These are phyloP conservation scores for Pulveroboletus sp. DNA, from an alignment of 768 basidiomycete species.

Conservation along the genomic window DNA sequence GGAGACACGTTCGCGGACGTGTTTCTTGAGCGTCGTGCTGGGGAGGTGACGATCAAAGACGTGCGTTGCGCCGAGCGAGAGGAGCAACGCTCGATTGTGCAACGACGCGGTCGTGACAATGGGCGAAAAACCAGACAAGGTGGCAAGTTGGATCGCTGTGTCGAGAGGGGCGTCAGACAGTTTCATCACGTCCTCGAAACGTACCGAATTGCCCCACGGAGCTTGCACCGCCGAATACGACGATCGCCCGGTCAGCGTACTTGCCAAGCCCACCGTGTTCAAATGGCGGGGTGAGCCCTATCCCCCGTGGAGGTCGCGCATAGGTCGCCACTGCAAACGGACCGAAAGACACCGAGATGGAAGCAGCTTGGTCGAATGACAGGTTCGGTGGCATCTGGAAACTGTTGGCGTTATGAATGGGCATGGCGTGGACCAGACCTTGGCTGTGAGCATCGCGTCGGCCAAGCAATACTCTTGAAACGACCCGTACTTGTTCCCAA, in stretches of 20 bases:
- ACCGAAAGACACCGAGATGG: slow-evolving; percentile 31
- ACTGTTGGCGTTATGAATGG: background rate
- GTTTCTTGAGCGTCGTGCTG: slow-evolving; percentile 7
- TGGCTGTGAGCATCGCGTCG: slow-evolving; percentile 13
- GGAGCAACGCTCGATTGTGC: slow-evolving; percentile 28
- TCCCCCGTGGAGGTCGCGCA: slow-evolving; percentile 20
- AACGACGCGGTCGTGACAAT: slow-evolving; percentile 39
- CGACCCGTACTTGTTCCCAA: slow-evolving; percentile 9
- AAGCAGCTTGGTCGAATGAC: slow-evolving; percentile 36
- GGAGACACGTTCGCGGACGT: background rate
- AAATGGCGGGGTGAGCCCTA: slow-evolving; percentile 28
- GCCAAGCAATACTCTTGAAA: slow-evolving; percentile 26
- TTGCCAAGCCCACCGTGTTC: slow-evolving; percentile 26
- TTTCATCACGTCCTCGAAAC: background rate
- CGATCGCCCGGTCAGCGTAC: slow-evolving; percentile 29
- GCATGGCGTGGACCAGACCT: slow-evolving; percentile 1
- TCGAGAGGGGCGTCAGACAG: no score
- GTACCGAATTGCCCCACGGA: slow-evolving; percentile 38
- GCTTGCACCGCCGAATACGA: slow-evolving; percentile 36
- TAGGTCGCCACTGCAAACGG: slow-evolving; percentile 36
- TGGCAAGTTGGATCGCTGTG: slow-evolving; percentile 32
- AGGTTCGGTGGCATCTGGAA: slow-evolving; percentile 32
- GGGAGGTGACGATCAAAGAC: slow-evolving; percentile 25
- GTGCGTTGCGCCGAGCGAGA: slow-evolving; percentile 36
- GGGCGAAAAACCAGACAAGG: slow-evolving; percentile 32